Percentiles rank a stretch among this genome's conserved stretches.
Evolutionary conservation across 2,329 filamentous ascomycete genomes (phyloP).

Genomic region (Graphilbum sp.): DNA sequence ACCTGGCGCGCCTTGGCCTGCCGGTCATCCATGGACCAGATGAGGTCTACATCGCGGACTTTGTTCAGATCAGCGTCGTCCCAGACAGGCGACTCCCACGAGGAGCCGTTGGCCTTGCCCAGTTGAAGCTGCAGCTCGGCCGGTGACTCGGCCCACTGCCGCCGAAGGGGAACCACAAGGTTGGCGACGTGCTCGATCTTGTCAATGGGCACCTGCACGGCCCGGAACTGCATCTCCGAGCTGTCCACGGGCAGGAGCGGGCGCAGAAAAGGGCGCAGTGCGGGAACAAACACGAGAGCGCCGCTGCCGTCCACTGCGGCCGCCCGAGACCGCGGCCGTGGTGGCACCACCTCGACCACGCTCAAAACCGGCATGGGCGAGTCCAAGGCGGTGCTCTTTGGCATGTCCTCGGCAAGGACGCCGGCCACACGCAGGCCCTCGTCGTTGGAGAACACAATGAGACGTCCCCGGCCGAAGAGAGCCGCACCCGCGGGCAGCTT

Average conservation of each 20-base stretch:
- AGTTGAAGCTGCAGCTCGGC: constrained; percentile 38
- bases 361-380: constrained; percentile 51
- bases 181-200: constrained; percentile 77
- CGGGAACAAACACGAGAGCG: constrained; percentile 64
- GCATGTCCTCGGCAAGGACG: constrained; percentile 36
- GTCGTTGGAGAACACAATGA: constrained; percentile 65
- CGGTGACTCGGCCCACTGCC: neutral
- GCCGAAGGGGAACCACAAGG: constrained; percentile 24
- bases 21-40: constrained; percentile 63
- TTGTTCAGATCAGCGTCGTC: constrained; percentile 69
- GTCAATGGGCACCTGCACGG: constrained; percentile 51
- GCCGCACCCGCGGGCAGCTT: constrained; percentile 69
- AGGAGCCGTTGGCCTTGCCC: constrained; percentile 30
- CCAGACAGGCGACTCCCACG: constrained; percentile 63
- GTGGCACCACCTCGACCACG: constrained; percentile 57
- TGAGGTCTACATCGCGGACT: constrained; percentile 67
- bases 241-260: constrained; percentile 49
- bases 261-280: constrained; percentile 47
- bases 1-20: constrained; percentile 42
- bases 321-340: constrained; percentile 53
- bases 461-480: constrained; percentile 57
- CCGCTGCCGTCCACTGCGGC: constrained; percentile 63
- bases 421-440: constrained; percentile 72
- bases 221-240: constrained; percentile 51
- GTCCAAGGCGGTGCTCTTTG: constrained; percentile 36